Percentiles rank a stretch among this genome's conserved stretches.
Evolutionary conservation across 108 stramenopile genomes (phyloP).

Genomic region (Asterionellopsis glacialis): DNA sequence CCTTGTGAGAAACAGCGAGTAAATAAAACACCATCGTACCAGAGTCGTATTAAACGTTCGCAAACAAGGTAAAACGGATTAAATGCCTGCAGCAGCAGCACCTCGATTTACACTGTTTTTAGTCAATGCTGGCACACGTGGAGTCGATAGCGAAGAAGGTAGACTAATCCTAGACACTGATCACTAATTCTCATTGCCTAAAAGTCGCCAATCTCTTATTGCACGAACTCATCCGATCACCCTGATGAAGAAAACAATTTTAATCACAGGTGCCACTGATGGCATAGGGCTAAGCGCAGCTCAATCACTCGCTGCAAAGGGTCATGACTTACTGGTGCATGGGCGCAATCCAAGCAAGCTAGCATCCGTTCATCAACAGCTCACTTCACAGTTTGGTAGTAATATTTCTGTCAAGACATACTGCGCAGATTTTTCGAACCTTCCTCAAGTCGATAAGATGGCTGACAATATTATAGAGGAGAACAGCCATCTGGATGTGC

Average conservation of each 20-base stretch:
- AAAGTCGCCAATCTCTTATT: too few relatives aligned
- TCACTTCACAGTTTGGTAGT: neutral
- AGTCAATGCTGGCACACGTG: too few relatives aligned
- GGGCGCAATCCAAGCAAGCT: constrained; percentile 13
- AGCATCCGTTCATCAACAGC: neutral
- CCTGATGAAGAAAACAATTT: constrained; percentile 8
- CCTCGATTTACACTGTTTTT: too few relatives aligned
- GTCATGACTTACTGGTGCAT: constrained; percentile 11
- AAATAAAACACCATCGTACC: too few relatives aligned
- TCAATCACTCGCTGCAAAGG: constrained; percentile 3
- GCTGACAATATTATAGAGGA: neutral
- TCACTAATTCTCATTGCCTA: too few relatives aligned
- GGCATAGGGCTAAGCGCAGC: constrained; percentile 18
- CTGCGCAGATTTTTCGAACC: constrained; percentile 5
- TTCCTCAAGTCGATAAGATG: constrained; percentile 2
- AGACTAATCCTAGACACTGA: too few relatives aligned
- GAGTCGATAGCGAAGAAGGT: too few relatives aligned
- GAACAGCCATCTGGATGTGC: constrained; percentile 10
- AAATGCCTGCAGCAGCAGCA: too few relatives aligned
- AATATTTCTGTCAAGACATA: constrained; percentile 1
- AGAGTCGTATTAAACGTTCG: too few relatives aligned
- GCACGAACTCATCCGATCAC: too few relatives aligned
- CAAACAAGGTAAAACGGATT: too few relatives aligned
- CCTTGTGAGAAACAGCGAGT: too few relatives aligned
- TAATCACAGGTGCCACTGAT: constrained; percentile 20